Evolutionary conservation across 2,329 filamentous ascomycete species (phyloP).

Genomic region (Botrytis pseudocinerea): DNA sequence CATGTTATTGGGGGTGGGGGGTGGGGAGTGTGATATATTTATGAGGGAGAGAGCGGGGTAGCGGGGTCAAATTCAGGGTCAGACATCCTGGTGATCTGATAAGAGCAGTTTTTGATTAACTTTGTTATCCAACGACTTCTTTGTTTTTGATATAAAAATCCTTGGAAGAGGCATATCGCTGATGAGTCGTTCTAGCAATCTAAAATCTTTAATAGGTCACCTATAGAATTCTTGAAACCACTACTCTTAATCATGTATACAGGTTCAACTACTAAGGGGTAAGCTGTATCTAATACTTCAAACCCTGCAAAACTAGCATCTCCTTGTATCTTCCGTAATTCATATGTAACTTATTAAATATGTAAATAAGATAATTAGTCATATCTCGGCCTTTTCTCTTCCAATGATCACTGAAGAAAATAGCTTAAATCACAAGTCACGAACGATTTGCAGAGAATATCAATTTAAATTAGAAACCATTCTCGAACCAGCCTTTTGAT

Average conservation of each 20-base stretch:
- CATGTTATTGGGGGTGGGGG: neutral
- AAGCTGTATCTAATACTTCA: neutral
- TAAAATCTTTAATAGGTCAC: rapidly evolving
- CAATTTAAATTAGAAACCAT: neutral
- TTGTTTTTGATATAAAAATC: neutral
- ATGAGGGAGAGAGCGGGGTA: neutral
- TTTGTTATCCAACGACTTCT: neutral
- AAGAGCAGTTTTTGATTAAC: neutral
- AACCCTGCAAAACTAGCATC: neutral
- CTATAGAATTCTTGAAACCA: too few species aligned
- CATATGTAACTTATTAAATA: too few species aligned
- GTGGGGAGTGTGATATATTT: neutral
- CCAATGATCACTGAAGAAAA: neutral
- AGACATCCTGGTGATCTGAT: neutral
- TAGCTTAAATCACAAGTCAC: neutral
- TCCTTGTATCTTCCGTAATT: neutral
- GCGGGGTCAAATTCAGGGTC: neutral
- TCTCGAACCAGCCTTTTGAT: neutral
- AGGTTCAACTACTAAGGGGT: neutral
- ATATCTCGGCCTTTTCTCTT: neutral
- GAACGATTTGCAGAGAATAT: neutral
- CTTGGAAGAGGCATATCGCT: neutral
- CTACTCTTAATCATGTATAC: neutral
- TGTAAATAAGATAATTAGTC: neutral
- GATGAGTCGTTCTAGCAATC: rapidly evolving